Conservation (phyloP, 1,284 basidiomycete species). For the Coriolopsis trogii region DNA sequence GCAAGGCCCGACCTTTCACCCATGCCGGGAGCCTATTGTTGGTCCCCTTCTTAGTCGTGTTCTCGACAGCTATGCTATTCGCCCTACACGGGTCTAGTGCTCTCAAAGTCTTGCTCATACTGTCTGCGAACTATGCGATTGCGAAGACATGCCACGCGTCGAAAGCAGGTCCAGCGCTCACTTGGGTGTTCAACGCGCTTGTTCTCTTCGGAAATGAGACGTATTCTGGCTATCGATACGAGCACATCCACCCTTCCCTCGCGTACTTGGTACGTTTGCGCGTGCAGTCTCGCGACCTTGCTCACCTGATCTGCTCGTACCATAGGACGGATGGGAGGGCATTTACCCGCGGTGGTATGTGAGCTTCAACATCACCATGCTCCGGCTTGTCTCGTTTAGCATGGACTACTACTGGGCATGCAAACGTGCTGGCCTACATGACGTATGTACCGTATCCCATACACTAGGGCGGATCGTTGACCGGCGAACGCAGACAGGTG, state of each 20-base stretch:
- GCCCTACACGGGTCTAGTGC: conserved; percentile 88
- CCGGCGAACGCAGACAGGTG: conserved; percentile 34
- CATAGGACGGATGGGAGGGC: conserved; percentile 72
- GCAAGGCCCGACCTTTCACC: background rate
- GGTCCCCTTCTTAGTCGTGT: conserved; percentile 35
- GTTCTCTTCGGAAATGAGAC: conserved; percentile 83
- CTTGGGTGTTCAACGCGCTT: conserved; percentile 78
- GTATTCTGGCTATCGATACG: conserved; percentile 78
- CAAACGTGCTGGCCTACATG: conserved; percentile 37
- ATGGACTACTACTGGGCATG: conserved; percentile 92
- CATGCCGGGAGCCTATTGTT: conserved; percentile 21
- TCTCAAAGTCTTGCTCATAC: conserved; percentile 78
- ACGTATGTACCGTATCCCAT: conserved; percentile 41
- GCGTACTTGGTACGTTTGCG: conserved; percentile 50
- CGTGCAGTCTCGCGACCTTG: conserved; percentile 30
- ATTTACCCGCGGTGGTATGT: conserved; percentile 91
- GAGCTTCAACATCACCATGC: conserved; percentile 96
- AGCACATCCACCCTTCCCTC: conserved; percentile 56
- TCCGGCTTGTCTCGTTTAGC: conserved; percentile 90
- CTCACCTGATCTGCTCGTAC: conserved; percentile 9
- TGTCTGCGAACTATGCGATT: conserved; percentile 74
- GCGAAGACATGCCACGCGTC: conserved; percentile 50
- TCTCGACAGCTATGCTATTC: conserved; percentile 70
- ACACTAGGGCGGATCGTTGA: background rate
- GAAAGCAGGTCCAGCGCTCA: conserved; percentile 51